Evolutionary conservation across 257 asterid genomes (phyloP).

Genomic region (Ballota nigra): DNA sequence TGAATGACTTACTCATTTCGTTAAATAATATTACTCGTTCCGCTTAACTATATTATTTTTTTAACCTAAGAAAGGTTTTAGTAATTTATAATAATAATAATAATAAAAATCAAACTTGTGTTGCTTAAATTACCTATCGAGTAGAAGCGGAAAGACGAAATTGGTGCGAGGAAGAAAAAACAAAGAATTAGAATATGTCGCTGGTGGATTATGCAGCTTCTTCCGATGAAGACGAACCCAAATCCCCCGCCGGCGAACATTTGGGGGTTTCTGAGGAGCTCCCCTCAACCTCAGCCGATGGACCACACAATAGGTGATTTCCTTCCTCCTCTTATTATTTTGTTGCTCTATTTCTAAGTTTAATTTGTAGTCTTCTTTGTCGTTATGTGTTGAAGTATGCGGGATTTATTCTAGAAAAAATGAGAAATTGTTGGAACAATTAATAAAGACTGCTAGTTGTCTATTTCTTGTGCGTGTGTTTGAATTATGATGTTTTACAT

Average conservation of each 20-base stretch:
- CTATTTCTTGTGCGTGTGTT: not conserved
- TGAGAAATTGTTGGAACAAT: not conserved
- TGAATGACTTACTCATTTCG: too few relatives aligned
- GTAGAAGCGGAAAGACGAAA: not conserved
- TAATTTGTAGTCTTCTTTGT: not conserved
- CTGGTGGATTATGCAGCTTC: slow-evolving; percentile 83
- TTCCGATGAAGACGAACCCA: slow-evolving; percentile 53
- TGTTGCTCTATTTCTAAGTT: too few relatives aligned
- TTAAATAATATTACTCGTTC: too few relatives aligned
- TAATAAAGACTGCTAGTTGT: not conserved
- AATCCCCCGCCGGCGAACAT: slow-evolving; percentile 18
- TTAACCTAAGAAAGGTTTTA: too few relatives aligned
- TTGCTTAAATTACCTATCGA: not conserved
- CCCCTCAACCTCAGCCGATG: slow-evolving; percentile 23
- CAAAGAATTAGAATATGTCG: slow-evolving; percentile 44
- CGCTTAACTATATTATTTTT: too few relatives aligned
- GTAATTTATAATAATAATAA: not conserved
- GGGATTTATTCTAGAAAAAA: not conserved
- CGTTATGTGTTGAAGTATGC: not conserved
- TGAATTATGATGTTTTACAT: too few relatives aligned
- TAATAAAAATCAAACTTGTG: not conserved
- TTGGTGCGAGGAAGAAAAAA: not conserved
- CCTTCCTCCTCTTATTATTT: not conserved
- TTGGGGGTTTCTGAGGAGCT: slow-evolving; percentile 1
- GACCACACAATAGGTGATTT: slow-evolving; percentile 27